A percentile compares a stretch with the other conserved stretches of the same genome.
These are phyloP conservation scores for Yarrowia phangngaensis DNA, from an alignment of 805 yeast species.

Conservation along the genomic window DNA sequence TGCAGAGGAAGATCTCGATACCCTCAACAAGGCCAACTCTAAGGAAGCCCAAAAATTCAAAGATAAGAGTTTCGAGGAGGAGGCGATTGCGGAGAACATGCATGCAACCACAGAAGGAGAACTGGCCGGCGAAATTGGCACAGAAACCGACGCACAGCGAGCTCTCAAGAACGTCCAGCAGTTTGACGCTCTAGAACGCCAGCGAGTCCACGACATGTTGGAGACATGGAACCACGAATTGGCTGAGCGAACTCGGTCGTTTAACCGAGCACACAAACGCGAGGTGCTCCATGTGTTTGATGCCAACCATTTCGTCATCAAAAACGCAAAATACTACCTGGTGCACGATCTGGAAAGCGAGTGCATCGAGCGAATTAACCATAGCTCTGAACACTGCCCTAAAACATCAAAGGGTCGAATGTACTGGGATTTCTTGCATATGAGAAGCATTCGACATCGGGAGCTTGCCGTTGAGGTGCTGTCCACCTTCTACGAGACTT, in stretches of 20 bases:
- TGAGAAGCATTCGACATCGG: slow-evolving; percentile 9
- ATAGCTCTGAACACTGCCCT: slow-evolving; percentile 8
- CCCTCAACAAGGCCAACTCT: slow-evolving; percentile 2
- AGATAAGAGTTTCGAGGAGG: slow-evolving; percentile 18
- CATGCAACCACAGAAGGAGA: neutral
- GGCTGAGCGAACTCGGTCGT: neutral
- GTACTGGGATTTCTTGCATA: slow-evolving; percentile 20
- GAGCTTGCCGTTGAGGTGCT: slow-evolving; percentile 12
- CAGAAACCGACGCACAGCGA: slow-evolving; percentile 7
- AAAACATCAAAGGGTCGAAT: slow-evolving; percentile 16
- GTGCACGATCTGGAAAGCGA: slow-evolving; percentile 13
- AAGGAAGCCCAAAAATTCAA: slow-evolving; percentile 16
- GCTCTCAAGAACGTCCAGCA: slow-evolving; percentile 14
- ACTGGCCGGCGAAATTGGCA: slow-evolving; percentile 7
- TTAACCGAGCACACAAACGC: slow-evolving; percentile 9
- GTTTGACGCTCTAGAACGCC: slow-evolving; percentile 11
- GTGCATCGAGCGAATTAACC: slow-evolving; percentile 22
- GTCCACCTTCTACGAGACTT: slow-evolving; percentile 5
- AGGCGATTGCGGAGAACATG: slow-evolving; percentile 13
- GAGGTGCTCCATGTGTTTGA: slow-evolving; percentile 17
- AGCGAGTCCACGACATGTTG: slow-evolving; percentile 9
- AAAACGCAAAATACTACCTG: slow-evolving; percentile 18
- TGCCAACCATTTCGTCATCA: slow-evolving; percentile 5
- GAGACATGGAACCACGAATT: slow-evolving; percentile 15
- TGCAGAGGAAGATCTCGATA: slow-evolving; percentile 10